phyloP scores from a whole-genome alignment of 2,329 filamentous ascomycete genomes.

The Ophiocordyceps australis region DNA sequence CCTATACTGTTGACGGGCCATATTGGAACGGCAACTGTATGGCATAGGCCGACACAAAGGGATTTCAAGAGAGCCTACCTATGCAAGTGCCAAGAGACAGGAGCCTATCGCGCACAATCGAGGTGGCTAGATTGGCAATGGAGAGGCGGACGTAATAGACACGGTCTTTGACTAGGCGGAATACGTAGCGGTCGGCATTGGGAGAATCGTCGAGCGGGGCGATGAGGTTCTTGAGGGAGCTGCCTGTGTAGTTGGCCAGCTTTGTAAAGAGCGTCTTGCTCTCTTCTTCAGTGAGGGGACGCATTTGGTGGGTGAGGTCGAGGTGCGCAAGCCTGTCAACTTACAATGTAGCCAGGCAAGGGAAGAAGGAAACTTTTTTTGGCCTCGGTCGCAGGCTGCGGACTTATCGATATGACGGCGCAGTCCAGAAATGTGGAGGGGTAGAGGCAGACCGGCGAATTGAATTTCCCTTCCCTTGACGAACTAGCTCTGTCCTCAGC shows the following conservation, averaged over 20 bases:
- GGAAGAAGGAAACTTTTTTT: no score
- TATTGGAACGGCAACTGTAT: no score
- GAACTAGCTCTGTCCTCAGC: no score
- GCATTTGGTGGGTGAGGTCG: conserved; percentile 32
- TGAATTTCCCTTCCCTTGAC: no score
- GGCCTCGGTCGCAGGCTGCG: no score
- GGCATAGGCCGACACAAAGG: not conserved
- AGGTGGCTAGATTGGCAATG: conserved; percentile 80
- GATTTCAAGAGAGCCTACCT: conserved; percentile 17
- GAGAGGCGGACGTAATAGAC: conserved; percentile 88
- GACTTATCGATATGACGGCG: no score
- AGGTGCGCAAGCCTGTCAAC: no score
- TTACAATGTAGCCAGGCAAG: no score
- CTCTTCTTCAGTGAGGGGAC: conserved; percentile 63
- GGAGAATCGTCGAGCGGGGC: conserved; percentile 49
- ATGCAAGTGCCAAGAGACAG: conserved; percentile 81
- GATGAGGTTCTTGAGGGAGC: conserved; percentile 71
- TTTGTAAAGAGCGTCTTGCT: conserved; percentile 77
- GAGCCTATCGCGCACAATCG: conserved; percentile 63
- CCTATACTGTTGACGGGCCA: no score
- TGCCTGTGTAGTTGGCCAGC: conserved; percentile 83
- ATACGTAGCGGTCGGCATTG: conserved; percentile 64
- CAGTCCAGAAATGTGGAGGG: no score
- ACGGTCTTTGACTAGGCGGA: conserved; percentile 63
- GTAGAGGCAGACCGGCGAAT: no score